These are phyloP conservation scores for Ceratobasidium sp. DNA, from an alignment of 1,284 basidiomycete species.

Conservation along the genomic window DNA sequence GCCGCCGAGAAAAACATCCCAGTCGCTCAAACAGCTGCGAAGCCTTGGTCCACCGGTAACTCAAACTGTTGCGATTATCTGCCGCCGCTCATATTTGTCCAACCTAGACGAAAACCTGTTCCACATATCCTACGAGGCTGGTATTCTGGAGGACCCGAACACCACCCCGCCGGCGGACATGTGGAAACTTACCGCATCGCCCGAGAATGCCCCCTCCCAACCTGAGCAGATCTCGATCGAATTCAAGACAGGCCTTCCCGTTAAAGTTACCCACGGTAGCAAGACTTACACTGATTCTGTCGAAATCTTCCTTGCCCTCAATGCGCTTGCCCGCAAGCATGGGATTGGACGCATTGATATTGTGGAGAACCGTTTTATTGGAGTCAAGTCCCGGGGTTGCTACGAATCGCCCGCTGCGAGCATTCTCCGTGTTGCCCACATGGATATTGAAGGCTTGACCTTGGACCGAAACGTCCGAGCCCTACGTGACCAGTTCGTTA, in stretches of 20 bases:
- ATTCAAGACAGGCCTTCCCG: conserved; percentile 87
- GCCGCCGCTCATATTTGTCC: neutral
- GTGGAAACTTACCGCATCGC: conserved; percentile 96
- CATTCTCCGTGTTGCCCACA: conserved; percentile 93
- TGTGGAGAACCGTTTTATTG: conserved; percentile 99
- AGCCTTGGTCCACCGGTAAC: conserved; percentile 93
- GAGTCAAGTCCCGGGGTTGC: conserved; percentile 98
- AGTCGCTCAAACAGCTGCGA: conserved; percentile 93
- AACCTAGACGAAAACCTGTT: conserved; percentile 91
- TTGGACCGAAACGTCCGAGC: conserved; percentile 97
- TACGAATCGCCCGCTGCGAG: conserved; percentile 98
- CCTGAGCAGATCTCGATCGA: conserved; percentile 88
- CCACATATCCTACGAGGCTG: conserved; percentile 99
- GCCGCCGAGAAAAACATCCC: conserved; percentile 92
- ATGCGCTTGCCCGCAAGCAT: conserved; percentile 92
- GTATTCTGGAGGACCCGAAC: conserved; percentile 97
- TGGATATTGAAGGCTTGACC: conserved; percentile 97
- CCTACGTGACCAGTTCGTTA: conserved; percentile 94
- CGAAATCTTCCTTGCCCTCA: conserved; percentile 93
- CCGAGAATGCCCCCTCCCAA: conserved; percentile 82
- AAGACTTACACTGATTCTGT: conserved; percentile 86
- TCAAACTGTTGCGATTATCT: neutral
- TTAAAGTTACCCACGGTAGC: conserved; percentile 70
- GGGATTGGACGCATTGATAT: conserved; percentile 98
- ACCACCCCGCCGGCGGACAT: conserved; percentile 96